These are phyloP conservation scores for Tetrapisispora pingtungensis DNA, from an alignment of 805 yeast genomes.

Conservation along the genomic window DNA sequence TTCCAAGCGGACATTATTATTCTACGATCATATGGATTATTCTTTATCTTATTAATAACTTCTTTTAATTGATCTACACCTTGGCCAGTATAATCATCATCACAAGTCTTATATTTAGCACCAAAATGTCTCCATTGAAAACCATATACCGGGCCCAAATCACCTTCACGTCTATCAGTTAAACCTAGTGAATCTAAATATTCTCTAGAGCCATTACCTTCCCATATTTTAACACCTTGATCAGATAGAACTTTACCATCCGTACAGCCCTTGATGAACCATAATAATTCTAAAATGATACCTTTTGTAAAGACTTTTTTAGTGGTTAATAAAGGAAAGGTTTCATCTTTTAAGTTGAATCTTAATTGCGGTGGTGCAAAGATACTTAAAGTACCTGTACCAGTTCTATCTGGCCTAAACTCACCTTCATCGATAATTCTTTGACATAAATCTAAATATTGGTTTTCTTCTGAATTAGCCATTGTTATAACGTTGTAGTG, in stretches of 20 bases:
- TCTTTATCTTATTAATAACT: slow-evolving; percentile 68
- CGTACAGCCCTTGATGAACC: slow-evolving; percentile 89
- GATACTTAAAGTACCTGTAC: slow-evolving; percentile 85
- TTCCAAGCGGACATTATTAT: slow-evolving; percentile 97
- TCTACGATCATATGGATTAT: slow-evolving; percentile 89
- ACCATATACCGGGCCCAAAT: slow-evolving; percentile 96
- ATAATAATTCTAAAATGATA: slow-evolving; percentile 76
- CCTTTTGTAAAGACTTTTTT: slow-evolving; percentile 86
- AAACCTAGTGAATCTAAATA: slow-evolving; percentile 79
- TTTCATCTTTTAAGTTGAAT: slow-evolving; percentile 60
- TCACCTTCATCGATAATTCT: slow-evolving; percentile 79
- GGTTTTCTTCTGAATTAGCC: slow-evolving; percentile 52
- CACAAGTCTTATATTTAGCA: slow-evolving; percentile 80
- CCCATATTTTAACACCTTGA: slow-evolving; percentile 95
- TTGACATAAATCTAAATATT: slow-evolving; percentile 73
- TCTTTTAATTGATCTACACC: slow-evolving; percentile 87
- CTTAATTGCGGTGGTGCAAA: slow-evolving; percentile 96
- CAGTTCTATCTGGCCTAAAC: slow-evolving; percentile 89
- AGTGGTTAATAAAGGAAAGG: slow-evolving; percentile 85
- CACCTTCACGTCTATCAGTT: slow-evolving; percentile 76
- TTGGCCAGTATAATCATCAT: slow-evolving; percentile 74
- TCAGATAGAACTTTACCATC: slow-evolving; percentile 72
- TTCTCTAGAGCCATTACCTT: slow-evolving; percentile 93
- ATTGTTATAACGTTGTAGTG: too few species aligned
- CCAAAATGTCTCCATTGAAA: slow-evolving; percentile 99